Evolutionary conservation across 345 rosid species (phyloP).

Genomic region (Moricandia moricandioides): DNA sequence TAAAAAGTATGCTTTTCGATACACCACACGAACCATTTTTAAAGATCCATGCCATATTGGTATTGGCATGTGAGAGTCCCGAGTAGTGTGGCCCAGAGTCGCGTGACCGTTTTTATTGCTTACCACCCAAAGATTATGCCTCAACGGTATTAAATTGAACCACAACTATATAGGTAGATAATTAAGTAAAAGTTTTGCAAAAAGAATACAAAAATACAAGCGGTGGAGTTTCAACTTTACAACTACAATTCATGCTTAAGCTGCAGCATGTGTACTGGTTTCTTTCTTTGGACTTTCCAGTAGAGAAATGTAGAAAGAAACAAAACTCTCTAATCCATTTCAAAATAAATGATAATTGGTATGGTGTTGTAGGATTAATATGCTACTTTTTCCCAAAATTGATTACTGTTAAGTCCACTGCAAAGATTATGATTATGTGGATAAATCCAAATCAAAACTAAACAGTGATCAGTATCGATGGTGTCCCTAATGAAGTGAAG

Average conservation of each 20-base stretch:
- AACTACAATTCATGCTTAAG: conserved; percentile 30
- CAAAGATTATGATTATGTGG: conserved; percentile 19
- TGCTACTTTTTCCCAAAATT: background rate
- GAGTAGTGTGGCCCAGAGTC: conserved; percentile 36
- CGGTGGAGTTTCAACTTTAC: conserved; percentile 30
- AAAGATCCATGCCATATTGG: conserved; percentile 30
- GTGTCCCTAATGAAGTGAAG: conserved; percentile 26
- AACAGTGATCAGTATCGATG: conserved; percentile 15
- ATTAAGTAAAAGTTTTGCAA: background rate
- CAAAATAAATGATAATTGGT: background rate
- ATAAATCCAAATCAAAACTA: conserved; percentile 11
- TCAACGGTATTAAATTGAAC: conserved; percentile 35
- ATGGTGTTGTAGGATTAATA: background rate
- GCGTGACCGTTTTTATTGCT: conserved; percentile 40
- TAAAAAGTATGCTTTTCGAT: conserved; percentile 1
- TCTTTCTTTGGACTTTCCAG: background rate
- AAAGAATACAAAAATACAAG: conserved; percentile 1
- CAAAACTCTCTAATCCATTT: background rate
- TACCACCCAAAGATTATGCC: conserved; percentile 33
- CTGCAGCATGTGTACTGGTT: conserved; percentile 20
- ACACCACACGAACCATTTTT: conserved; percentile 8
- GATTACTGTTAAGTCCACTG: conserved; percentile 6
- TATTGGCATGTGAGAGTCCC: conserved; percentile 36
- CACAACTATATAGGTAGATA: conserved; percentile 15
- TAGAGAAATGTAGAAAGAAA: conserved; percentile 9